Base-by-base conservation (phyloP, 1,284 basidiomycete species). In the Ganoderma boninense region DNA sequence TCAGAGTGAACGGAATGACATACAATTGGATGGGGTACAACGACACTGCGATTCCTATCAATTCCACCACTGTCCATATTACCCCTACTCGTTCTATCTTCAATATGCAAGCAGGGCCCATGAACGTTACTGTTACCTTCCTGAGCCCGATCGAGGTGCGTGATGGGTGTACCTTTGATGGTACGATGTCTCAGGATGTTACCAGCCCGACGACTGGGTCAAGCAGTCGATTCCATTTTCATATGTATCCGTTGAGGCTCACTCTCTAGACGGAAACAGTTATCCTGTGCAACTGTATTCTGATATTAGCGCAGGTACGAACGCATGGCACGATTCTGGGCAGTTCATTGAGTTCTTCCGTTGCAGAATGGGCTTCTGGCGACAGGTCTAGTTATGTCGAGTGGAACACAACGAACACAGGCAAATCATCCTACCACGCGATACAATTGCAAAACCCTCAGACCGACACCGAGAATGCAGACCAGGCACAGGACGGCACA, bases 251-350 rank as follows among this genome's bases (percentile, higher is more conserved):
- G 64, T 83, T n/a, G 76, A 79, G 20, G 79, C 77, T 4, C 59
- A 56, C 6, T 77, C 82, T 0, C 65, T 72, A 10, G 82, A 83
- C 67, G 79, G 77, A n/a, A 42, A 71, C 3, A 8, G 74, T 29
- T 82, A 83, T 70, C 44, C 67, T 42, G 77, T 83, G 16, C 76
- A 80, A 66, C 64, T 81, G 29, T 82, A 83, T 73, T 78, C 80
- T 26, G 80, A 84, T 70, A 75, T 85, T 42, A 80, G 71, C 61
- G 82, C 72, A 76, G 77, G 77, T 77, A 20, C 11, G 23, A 8
- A 11, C 6, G 29, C 29, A 4, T 13, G 14, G 16, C 23, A 29
- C n/a, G 52, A 38, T 14, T 10, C 14, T 26, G 0, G 8, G 29
- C 29, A 2, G 29, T 32, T 49, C 10, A 1, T 23, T 14, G 38